Conservation (phyloP, 2,329 filamentous ascomycete species). For the Pleoardoris graminearum region DNA sequence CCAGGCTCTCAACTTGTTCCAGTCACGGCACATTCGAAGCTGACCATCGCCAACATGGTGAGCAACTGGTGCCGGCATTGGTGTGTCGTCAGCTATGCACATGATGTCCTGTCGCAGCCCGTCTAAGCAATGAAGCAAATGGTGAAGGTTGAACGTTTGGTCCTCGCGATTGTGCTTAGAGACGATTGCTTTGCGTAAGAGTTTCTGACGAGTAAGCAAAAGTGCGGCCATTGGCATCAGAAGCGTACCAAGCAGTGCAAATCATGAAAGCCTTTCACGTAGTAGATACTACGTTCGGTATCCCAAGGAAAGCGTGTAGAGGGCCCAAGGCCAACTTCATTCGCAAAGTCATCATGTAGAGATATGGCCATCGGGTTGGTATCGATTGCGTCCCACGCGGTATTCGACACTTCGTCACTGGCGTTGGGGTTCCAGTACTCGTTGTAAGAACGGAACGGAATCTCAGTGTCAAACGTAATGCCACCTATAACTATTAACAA, state of each 20-base stretch:
- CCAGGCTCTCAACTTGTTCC: slow-evolving; percentile 38
- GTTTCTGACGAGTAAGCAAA: slow-evolving; percentile 26
- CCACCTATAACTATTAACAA: slow-evolving; percentile 20
- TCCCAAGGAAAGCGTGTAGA: slow-evolving; percentile 42
- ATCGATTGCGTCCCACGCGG: slow-evolving; percentile 41
- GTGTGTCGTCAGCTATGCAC: slow-evolving; percentile 42
- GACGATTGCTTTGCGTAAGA: slow-evolving; percentile 39
- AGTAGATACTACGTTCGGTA: slow-evolving; percentile 41
- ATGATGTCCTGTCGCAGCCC: slow-evolving; percentile 41
- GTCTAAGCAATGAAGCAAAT: slow-evolving; percentile 41
- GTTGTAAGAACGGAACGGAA: slow-evolving; percentile 32
- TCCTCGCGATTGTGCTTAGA: slow-evolving; percentile 31
- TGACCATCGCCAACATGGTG: slow-evolving; percentile 35
- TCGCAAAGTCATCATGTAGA: slow-evolving; percentile 33
- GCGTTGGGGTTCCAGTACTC: slow-evolving; percentile 39
- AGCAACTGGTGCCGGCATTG: slow-evolving; percentile 33
- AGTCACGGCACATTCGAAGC: slow-evolving; percentile 37
- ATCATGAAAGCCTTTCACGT: slow-evolving; percentile 41
- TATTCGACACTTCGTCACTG: slow-evolving; percentile 29
- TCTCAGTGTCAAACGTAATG: slow-evolving; percentile 31
- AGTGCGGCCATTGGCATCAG: not conserved
- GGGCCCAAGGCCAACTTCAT: slow-evolving; percentile 25
- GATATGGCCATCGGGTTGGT: slow-evolving; percentile 39
- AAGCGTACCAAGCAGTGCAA: slow-evolving; percentile 37
- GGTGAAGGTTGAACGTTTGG: slow-evolving; percentile 28